phyloP scores from a whole-genome alignment of 2,329 filamentous ascomycete genomes.

The Magnaporthales sp. region DNA sequence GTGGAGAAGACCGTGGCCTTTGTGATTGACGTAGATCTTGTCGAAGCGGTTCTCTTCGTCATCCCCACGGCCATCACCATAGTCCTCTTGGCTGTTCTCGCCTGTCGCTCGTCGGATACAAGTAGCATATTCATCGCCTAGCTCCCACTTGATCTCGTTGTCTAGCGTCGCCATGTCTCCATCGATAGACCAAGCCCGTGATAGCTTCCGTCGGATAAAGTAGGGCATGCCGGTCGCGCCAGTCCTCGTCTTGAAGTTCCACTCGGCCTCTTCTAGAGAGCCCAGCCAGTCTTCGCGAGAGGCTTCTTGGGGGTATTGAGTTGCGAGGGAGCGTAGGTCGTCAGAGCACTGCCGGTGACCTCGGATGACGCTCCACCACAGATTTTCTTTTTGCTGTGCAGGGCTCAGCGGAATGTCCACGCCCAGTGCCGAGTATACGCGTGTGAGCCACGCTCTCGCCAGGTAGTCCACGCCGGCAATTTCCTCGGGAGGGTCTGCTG shows the following conservation, averaged over 20 bases:
- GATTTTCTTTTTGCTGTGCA: slow-evolving; percentile 5
- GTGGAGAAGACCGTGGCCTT: slow-evolving; percentile 10
- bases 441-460: slow-evolving; percentile 8
- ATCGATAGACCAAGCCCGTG: slow-evolving; percentile 5
- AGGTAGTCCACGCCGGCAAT: slow-evolving; percentile 7
- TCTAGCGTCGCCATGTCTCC: slow-evolving; percentile 7
- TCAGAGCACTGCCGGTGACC: slow-evolving; percentile 7
- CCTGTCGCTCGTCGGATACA: slow-evolving; percentile 5
- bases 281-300: slow-evolving; percentile 3
- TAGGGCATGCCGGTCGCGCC: slow-evolving; percentile 10
- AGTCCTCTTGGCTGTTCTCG: background rate
- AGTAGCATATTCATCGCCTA: slow-evolving; percentile 5
- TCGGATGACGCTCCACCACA: slow-evolving; percentile 7
- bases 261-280: slow-evolving; percentile 1
- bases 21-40: slow-evolving; percentile 11
- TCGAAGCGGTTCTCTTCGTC: slow-evolving; percentile 7
- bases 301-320: background rate
- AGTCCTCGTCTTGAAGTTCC: slow-evolving; percentile 2
- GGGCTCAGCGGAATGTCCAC: slow-evolving; percentile 5
- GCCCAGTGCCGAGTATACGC: slow-evolving; percentile 8
- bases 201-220: slow-evolving; percentile 8
- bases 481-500: slow-evolving; percentile 6
- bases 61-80: too few species aligned
- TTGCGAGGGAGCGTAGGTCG: slow-evolving; percentile 6
- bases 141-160: slow-evolving; percentile 7